These are phyloP conservation scores for Arthromyces matolae DNA, from an alignment of 768 basidiomycete genomes.

Conservation along the genomic window DNA sequence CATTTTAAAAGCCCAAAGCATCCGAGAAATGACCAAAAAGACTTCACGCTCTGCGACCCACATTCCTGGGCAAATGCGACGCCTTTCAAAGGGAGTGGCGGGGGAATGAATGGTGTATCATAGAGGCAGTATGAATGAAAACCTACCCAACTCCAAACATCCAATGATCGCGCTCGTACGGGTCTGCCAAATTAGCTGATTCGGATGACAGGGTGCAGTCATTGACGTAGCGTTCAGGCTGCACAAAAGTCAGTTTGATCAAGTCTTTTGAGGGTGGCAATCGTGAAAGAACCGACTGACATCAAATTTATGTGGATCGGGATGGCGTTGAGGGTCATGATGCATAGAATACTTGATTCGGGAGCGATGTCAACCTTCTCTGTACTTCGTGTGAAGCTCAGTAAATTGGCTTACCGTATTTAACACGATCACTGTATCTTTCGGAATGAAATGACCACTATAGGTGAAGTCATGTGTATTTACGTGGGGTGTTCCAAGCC, in stretches of 20 bases:
- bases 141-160: slow-evolving; percentile 45
- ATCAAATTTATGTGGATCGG: slow-evolving; percentile 35
- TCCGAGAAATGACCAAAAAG: slow-evolving; percentile 39
- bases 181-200: slow-evolving; percentile 39
- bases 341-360: slow-evolving; percentile 35
- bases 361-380: slow-evolving; percentile 10
- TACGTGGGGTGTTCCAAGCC: slow-evolving; percentile 39
- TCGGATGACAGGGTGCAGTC: slow-evolving; percentile 37
- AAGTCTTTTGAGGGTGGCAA: neutral
- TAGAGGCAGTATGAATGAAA: slow-evolving; percentile 7
- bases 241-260: neutral
- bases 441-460: slow-evolving; percentile 37
- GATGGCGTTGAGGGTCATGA: slow-evolving; percentile 32
- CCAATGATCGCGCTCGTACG: slow-evolving; percentile 48
- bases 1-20: slow-evolving; percentile 47
- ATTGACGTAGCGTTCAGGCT: slow-evolving; percentile 44
- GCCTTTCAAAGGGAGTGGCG: slow-evolving; percentile 16
- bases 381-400: slow-evolving; percentile 5
- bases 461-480: slow-evolving; percentile 38
- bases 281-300: slow-evolving; percentile 12
- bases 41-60: slow-evolving; percentile 44
- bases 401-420: slow-evolving; percentile 28
- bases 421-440: slow-evolving; percentile 35
- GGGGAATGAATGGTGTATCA: neutral
- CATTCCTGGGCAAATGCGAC: slow-evolving; percentile 43